phyloP scores from a whole-genome alignment of 805 yeast genomes.

The Saturnispora quitensis region DNA sequence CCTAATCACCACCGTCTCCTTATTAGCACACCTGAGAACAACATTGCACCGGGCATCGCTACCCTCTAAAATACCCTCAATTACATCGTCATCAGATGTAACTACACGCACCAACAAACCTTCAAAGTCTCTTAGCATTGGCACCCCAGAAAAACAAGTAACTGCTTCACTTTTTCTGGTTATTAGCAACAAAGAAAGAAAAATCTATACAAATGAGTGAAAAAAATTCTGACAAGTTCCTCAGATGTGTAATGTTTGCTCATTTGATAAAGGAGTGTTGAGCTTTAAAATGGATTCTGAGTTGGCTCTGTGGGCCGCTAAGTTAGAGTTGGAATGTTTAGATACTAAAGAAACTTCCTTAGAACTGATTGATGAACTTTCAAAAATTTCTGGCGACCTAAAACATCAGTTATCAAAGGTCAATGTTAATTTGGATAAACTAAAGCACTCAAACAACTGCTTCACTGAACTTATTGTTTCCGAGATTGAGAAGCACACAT shows the following conservation, averaged over 20 bases:
- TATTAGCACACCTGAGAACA: not conserved
- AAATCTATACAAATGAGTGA: constrained; percentile 2
- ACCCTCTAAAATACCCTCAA: constrained; percentile 2
- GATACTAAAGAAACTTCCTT: constrained; percentile 30
- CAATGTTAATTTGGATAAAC: constrained; percentile 2
- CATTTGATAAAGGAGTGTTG: not conserved
- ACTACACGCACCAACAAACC: not conserved
- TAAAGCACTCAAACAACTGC: constrained; percentile 3
- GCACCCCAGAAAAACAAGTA: not conserved
- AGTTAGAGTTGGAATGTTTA: constrained; percentile 39
- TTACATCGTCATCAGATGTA: not conserved
- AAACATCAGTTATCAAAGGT: constrained; percentile 4
- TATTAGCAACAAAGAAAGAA: constrained; percentile 10
- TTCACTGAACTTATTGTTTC: constrained; percentile 1
- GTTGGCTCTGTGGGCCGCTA: constrained; percentile 36
- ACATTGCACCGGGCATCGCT: constrained; percentile 2
- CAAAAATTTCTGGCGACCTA: constrained; percentile 11
- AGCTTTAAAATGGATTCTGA: constrained; percentile 22
- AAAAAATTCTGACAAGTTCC: not conserved
- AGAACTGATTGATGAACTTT: constrained; percentile 9
- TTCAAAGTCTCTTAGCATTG: constrained; percentile 2
- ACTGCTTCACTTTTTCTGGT: not conserved
- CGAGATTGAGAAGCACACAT: constrained; percentile 1
- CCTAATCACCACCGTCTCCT: not conserved
- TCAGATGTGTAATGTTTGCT: not conserved